Conservation (phyloP, 345 rosid genomes). For the Eucalyptus cladocalyx region DNA sequence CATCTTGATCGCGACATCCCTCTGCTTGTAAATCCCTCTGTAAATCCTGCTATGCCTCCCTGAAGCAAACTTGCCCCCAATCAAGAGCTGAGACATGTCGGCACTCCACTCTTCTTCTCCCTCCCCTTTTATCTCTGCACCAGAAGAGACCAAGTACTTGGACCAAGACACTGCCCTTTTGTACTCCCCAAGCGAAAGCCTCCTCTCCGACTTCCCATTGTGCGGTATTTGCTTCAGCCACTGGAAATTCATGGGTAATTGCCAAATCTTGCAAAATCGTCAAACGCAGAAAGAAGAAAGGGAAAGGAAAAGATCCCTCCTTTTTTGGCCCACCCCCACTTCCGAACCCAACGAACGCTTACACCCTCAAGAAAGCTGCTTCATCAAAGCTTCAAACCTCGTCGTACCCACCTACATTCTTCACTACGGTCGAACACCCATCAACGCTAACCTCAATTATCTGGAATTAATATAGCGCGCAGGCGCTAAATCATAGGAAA, state of each 20-base stretch:
- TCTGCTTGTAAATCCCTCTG: conserved; percentile 60
- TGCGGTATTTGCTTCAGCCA: conserved; percentile 48
- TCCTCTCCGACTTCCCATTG: conserved; percentile 37
- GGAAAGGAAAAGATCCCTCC: background rate
- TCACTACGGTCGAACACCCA: background rate
- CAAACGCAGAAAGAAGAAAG: background rate
- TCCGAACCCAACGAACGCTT: background rate
- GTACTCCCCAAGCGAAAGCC: conserved; percentile 64
- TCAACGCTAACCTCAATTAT: background rate
- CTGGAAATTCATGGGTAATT: conserved; percentile 26
- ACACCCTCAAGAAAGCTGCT: background rate
- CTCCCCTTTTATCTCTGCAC: conserved; percentile 63
- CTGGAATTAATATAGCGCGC: background rate
- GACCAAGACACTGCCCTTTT: conserved; percentile 68
- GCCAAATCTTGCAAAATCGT: conserved; percentile 10
- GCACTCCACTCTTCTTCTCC: conserved; percentile 72
- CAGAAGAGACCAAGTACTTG: conserved; percentile 66
- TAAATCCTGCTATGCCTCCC: conserved; percentile 79
- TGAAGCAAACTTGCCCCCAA: conserved; percentile 62
- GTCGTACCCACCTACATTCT: conserved; percentile 12
- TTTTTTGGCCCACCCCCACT: background rate
- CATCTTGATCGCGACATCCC: conserved; percentile 68
- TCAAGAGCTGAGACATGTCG: conserved; percentile 64
- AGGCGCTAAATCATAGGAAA: background rate
- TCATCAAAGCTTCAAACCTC: background rate